phyloP scores from a whole-genome alignment of 1,139 yeast genomes.

The Candida tetrigidarum region DNA sequence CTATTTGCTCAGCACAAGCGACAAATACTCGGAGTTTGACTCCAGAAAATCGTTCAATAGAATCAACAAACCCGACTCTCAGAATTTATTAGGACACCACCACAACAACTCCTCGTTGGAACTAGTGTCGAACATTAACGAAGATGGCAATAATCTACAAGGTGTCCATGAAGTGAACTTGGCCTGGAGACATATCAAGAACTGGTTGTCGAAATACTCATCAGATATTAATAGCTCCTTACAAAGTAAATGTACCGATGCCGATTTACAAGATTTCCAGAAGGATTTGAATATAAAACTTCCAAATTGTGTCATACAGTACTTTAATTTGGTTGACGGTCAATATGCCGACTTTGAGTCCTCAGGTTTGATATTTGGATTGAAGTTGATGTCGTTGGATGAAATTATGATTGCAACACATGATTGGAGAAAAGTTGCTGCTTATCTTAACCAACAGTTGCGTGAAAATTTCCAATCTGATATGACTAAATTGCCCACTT shows the following conservation, averaged over 20 bases:
- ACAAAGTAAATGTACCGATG: constrained; percentile 64
- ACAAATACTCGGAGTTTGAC: constrained; percentile 70
- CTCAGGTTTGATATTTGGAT: constrained; percentile 62
- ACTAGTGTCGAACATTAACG: constrained; percentile 1
- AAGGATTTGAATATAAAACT: constrained; percentile 59
- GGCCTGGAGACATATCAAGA: constrained; percentile 73
- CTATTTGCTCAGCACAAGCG: constrained; percentile 68
- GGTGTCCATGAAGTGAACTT: constrained; percentile 67
- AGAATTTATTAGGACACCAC: constrained; percentile 34
- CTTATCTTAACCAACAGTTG: constrained; percentile 40
- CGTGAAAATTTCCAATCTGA: constrained; percentile 25
- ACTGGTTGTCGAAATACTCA: constrained; percentile 59
- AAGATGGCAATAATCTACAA: constrained; percentile 24
- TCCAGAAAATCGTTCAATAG: constrained; percentile 54
- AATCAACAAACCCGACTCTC: constrained; percentile 45
- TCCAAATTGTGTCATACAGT: constrained; percentile 65
- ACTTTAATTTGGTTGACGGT: constrained; percentile 69
- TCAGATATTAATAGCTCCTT: constrained; percentile 61
- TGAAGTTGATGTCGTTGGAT: constrained; percentile 66
- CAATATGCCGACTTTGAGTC: constrained; percentile 59
- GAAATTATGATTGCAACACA: constrained; percentile 66
- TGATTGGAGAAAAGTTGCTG: constrained; percentile 69
- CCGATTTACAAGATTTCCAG: constrained; percentile 67
- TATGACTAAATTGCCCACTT: constrained; percentile 29
- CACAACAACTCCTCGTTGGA: constrained; percentile 18